phyloP scores from a whole-genome alignment of 2,329 filamentous ascomycete genomes.

The Penicillium brasilianum region DNA sequence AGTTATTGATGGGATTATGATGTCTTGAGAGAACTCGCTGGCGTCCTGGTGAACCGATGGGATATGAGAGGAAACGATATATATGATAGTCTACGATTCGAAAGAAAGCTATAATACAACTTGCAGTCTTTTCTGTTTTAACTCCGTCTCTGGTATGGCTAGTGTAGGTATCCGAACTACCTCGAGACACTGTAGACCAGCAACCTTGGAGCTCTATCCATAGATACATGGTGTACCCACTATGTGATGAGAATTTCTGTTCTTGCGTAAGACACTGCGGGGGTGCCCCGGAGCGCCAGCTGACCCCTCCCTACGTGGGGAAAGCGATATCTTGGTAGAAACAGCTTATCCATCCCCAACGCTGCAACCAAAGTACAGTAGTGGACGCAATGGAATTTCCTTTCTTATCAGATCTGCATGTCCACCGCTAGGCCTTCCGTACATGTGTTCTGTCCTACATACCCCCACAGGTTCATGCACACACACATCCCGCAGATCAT shows the following conservation, averaged over 20 bases:
- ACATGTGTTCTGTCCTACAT: not conserved
- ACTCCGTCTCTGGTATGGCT: not conserved
- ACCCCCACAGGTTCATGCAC: not conserved
- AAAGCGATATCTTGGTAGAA: not conserved
- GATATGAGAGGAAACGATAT: constrained; percentile 4
- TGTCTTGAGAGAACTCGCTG: not conserved
- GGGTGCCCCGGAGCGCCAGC: not conserved
- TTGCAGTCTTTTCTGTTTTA: not conserved
- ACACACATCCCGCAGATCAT: not conserved
- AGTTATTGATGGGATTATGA: not conserved
- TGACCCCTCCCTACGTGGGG: not conserved
- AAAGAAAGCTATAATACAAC: not conserved
- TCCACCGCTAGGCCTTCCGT: not conserved
- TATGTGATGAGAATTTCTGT: no score
- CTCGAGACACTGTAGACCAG: not conserved
- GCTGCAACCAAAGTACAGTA: not conserved
- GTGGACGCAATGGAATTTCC: not conserved
- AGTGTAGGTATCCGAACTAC: not conserved
- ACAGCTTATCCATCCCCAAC: not conserved
- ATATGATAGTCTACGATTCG: not conserved
- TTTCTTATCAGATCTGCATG: constrained; percentile 2
- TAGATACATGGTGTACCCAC: no score
- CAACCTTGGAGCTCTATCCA: not conserved
- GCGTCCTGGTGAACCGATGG: not conserved
- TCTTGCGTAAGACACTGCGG: no score